These are phyloP conservation scores for Wickerhamomyces xylosicus DNA, from an alignment of 805 yeast genomes.

Conservation along the genomic window DNA sequence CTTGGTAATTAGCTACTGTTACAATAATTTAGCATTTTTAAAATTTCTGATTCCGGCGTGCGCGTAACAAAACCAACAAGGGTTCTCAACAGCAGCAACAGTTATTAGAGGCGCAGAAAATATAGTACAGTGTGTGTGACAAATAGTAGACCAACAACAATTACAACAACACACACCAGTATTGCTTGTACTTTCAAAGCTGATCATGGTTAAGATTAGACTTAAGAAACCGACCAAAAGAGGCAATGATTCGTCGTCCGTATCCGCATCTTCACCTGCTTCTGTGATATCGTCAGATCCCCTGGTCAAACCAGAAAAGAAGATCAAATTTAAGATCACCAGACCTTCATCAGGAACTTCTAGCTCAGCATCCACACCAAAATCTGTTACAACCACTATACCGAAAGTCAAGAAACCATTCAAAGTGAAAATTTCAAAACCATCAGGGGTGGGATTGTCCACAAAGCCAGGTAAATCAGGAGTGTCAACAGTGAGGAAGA, in stretches of 20 bases:
- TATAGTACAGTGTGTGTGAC: no score
- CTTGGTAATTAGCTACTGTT: no score
- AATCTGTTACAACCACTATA: constrained; percentile 14
- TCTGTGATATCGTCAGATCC: constrained; percentile 21
- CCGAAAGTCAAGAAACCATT: constrained; percentile 4
- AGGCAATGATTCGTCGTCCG: not conserved
- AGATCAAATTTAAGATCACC: not conserved
- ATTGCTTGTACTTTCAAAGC: constrained; percentile 1
- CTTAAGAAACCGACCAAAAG: constrained; percentile 6
- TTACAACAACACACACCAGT: no score
- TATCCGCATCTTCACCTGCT: constrained; percentile 22
- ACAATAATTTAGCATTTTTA: no score
- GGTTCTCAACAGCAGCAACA: no score
- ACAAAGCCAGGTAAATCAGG: not conserved
- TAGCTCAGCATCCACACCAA: constrained; percentile 19
- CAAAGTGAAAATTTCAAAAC: not conserved
- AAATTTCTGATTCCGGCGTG: no score
- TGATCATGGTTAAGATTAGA: constrained; percentile 23
- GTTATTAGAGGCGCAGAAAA: no score
- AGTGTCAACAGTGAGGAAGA: constrained; percentile 5
- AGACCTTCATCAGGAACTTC: constrained; percentile 24
- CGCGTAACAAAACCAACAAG: no score
- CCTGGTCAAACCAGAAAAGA: constrained; percentile 4
- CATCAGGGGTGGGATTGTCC: no score
- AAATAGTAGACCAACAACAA: no score